Evolutionary conservation across 768 basidiomycete genomes (phyloP).

Genomic region (Agaricus subrufescens): DNA sequence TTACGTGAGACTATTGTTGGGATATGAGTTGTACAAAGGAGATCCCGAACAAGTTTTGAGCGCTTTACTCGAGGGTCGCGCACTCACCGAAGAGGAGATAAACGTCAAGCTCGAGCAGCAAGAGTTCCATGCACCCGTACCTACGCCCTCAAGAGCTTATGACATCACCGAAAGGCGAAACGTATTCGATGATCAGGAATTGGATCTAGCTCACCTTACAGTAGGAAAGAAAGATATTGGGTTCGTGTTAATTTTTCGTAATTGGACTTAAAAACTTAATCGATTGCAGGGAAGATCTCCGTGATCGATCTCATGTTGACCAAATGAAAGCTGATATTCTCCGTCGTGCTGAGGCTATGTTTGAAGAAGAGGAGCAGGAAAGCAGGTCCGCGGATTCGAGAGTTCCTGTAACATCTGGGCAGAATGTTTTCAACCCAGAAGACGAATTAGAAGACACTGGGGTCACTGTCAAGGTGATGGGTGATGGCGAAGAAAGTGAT

Average conservation of each 20-base stretch:
- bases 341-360: constrained; percentile 64
- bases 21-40: constrained; percentile 43
- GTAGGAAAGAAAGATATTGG: constrained; percentile 56
- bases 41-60: constrained; percentile 60
- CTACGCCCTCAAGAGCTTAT: constrained; percentile 6
- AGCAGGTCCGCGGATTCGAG: background rate
- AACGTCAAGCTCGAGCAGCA: constrained; percentile 7
- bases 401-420: background rate
- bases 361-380: constrained; percentile 54
- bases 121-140: background rate
- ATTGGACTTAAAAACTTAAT: background rate
- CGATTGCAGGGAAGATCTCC: constrained; percentile 35
- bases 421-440: constrained; percentile 8
- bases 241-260: constrained; percentile 27
- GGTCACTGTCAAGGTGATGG: constrained; percentile 39
- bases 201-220: constrained; percentile 58
- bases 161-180: constrained; percentile 53
- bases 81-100: constrained; percentile 35
- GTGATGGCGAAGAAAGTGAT: constrained; percentile 56
- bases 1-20: constrained; percentile 58
- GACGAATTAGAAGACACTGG: constrained; percentile 15
- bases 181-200: constrained; percentile 66
- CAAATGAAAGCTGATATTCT: constrained; percentile 83
- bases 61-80: constrained; percentile 72
- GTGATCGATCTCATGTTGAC: constrained; percentile 58